A percentile compares a stretch with the other conserved stretches of the same genome.
These are phyloP conservation scores for Phalaenopsis equestris DNA, from an alignment of 106 monocot species.

Conservation along the genomic window DNA sequence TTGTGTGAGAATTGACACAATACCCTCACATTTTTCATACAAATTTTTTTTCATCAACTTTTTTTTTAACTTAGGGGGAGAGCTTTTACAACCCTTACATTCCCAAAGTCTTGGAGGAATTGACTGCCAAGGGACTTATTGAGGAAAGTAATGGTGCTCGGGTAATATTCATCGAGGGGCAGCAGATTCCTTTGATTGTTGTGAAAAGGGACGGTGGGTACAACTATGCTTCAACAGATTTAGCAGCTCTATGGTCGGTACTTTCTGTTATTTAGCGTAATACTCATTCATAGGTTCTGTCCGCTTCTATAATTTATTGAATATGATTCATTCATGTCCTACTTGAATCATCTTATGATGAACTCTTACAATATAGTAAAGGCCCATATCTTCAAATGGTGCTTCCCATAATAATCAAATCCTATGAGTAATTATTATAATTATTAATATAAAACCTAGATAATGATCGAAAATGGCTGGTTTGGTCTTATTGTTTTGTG, in stretches of 20 bases:
- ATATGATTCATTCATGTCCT: background rate
- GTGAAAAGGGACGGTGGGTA: conserved; percentile 85
- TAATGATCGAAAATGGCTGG: background rate
- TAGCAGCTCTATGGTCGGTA: conserved; percentile 77
- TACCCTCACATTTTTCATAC: background rate
- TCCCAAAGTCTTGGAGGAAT: conserved; percentile 45
- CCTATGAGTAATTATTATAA: background rate
- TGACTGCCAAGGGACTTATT: conserved; percentile 46
- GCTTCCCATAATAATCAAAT: background rate
- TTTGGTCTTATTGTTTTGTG: background rate
- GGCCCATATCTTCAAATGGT: background rate
- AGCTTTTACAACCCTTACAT: conserved; percentile 68
- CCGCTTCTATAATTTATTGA: background rate
- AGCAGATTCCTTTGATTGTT: conserved; percentile 77
- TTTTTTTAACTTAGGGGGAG: conserved; percentile 34
- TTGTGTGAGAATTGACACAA: background rate
- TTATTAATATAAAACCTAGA: background rate
- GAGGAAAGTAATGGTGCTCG: conserved; percentile 87
- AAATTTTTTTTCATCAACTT: background rate
- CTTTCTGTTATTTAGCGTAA: background rate
- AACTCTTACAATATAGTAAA: background rate
- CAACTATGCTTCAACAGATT: conserved; percentile 96
- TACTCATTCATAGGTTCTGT: conserved; percentile 1
- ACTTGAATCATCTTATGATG: background rate
- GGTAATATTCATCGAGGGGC: conserved; percentile 80